These are phyloP conservation scores for Ophiostoma triangulosporum DNA, from an alignment of 2,329 filamentous ascomycete species.

Conservation along the genomic window DNA sequence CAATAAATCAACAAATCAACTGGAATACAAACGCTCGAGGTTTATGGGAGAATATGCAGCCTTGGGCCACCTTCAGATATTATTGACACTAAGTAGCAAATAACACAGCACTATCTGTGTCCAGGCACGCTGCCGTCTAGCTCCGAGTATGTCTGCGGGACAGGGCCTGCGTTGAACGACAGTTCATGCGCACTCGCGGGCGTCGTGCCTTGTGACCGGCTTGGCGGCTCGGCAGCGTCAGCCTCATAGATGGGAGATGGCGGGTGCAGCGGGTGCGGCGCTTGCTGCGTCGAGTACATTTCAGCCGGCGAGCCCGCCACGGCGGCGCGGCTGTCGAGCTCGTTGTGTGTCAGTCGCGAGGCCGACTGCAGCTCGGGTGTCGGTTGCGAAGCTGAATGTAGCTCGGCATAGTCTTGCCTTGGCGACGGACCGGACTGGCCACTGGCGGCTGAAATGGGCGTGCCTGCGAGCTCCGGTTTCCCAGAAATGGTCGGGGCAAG, in stretches of 20 bases:
- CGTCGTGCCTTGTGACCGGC: background rate
- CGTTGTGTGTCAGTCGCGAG: constrained; percentile 10
- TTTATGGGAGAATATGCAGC: background rate
- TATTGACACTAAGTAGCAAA: too few relatives aligned
- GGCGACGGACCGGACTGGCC: constrained; percentile 14
- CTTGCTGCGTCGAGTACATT: constrained; percentile 6
- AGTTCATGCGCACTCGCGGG: constrained; percentile 7
- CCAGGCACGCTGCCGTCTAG: constrained; percentile 12
- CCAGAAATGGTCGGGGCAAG: background rate
- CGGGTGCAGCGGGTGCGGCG: background rate
- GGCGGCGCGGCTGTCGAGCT: constrained; percentile 15
- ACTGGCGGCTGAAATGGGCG: constrained; percentile 3
- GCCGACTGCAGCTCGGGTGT: constrained; percentile 17
- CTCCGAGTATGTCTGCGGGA: constrained; percentile 21
- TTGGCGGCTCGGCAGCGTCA: constrained; percentile 8
- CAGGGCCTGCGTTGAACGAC: constrained; percentile 25
- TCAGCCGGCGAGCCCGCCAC: constrained; percentile 8
- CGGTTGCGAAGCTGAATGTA: constrained; percentile 14
- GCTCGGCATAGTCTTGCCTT: constrained; percentile 17
- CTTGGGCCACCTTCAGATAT: background rate
- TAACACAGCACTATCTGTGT: background rate
- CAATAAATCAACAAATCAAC: background rate
- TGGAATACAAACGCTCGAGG: background rate
- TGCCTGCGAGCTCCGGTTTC: constrained; percentile 22
- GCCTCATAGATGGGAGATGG: constrained; percentile 11